Conservation (phyloP, 768 basidiomycete genomes). For the Phanerochaete sordida region DNA sequence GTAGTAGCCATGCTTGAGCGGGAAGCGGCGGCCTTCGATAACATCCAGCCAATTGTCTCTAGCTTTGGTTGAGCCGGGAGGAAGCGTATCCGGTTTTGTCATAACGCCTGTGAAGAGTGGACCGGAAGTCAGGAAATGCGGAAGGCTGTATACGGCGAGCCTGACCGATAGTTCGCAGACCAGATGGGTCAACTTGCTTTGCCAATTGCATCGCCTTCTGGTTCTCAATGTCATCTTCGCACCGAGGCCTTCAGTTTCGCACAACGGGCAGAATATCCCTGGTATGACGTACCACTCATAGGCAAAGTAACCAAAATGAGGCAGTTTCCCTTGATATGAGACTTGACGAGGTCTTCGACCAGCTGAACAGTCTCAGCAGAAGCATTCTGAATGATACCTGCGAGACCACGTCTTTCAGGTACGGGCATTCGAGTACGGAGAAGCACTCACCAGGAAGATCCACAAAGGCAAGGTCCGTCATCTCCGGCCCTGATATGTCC, state of each 20-base stretch:
- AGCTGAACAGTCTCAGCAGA: conserved; percentile 39
- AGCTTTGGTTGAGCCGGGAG: conserved; percentile 31
- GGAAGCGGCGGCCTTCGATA: conserved; percentile 44
- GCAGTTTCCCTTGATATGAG: conserved; percentile 47
- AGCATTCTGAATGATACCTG: conserved; percentile 38
- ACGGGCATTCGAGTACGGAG: background rate
- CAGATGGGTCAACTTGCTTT: conserved; percentile 39
- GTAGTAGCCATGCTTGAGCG: conserved; percentile 49
- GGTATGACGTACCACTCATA: conserved; percentile 41
- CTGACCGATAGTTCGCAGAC: conserved; percentile 51
- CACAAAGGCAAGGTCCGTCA: conserved; percentile 28
- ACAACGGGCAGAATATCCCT: background rate
- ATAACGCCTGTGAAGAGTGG: conserved; percentile 39
- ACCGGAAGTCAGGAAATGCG: background rate
- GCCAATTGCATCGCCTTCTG: conserved; percentile 52
- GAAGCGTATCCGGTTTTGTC: conserved; percentile 51
- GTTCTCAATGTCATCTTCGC: conserved; percentile 54
- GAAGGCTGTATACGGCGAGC: background rate
- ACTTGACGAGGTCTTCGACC: conserved; percentile 45
- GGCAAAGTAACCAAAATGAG: conserved; percentile 52
- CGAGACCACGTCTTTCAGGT: too few species aligned
- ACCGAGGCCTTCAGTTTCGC: background rate
- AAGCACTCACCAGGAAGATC: conserved; percentile 28
- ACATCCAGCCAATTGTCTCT: conserved; percentile 42
- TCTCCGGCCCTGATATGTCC: conserved; percentile 22